A percentile compares a stretch with the other conserved stretches of the same genome.
Conservation (phyloP, 2,329 filamentous ascomycete species). For the Colletotrichum sp. region DNA sequence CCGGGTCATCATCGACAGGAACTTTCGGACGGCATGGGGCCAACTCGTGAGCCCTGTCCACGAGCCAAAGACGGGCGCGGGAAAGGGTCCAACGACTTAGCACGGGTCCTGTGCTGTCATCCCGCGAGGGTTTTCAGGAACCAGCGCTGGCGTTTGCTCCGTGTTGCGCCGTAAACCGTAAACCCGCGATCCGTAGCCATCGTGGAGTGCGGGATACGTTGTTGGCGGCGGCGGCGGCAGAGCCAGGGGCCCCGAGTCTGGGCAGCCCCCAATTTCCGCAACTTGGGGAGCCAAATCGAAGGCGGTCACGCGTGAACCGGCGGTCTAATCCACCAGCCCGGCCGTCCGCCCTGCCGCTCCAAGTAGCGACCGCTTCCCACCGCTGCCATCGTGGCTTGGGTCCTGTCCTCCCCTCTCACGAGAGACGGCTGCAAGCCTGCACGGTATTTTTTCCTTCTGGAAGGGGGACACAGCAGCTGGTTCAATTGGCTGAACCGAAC, state of each 20-base stretch:
- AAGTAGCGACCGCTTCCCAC: background rate
- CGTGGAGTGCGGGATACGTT: background rate
- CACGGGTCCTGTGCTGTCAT: background rate
- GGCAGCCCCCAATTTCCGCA: slow-evolving; percentile 8
- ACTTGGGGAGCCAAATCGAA: background rate
- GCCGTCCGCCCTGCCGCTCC: background rate
- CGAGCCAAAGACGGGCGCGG: background rate
- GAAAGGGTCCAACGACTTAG: background rate
- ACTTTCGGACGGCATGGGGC: slow-evolving; percentile 14
- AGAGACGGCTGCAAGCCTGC: background rate
- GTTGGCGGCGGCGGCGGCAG: background rate
- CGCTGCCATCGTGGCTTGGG: background rate
- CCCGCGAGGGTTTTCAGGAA: background rate
- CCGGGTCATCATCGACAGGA: background rate
- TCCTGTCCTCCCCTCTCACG: background rate
- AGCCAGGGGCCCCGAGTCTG: background rate
- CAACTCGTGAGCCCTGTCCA: background rate
- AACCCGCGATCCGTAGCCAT: background rate
- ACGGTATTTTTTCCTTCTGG: background rate
- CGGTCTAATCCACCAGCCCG: slow-evolving; percentile 11
- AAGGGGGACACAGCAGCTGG: background rate
- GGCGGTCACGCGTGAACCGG: slow-evolving; percentile 9
- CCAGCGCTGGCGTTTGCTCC: background rate
- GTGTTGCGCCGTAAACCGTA: background rate
- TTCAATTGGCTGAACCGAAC: background rate